Base-by-base conservation (phyloP, 352 stramenopile species). In the Pythium pectinolyticum region DNA sequence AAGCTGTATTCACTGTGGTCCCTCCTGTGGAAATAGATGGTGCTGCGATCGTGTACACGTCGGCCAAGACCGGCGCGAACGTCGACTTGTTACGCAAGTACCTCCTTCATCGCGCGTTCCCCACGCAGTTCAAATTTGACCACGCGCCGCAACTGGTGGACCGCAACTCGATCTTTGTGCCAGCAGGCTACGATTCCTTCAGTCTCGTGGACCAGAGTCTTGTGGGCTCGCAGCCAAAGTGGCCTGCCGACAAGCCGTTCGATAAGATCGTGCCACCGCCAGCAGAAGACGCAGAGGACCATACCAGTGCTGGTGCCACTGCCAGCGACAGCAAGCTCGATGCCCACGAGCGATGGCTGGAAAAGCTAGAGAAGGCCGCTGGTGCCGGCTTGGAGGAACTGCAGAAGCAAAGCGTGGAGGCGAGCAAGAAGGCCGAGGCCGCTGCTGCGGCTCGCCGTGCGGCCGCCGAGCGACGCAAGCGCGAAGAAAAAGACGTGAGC, bases 341-440 rank as follows among this genome's bases (percentile, higher is more conserved):
- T 51, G 64, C 52, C 2, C 84, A 94, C 53, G 82, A 92, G 24
- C 66, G 76, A 35, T 94, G 86, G 86, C 74, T 94, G 5, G 82
- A 90, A 37, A 94, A 92, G 39, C 66, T 94, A 11, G 86, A 94
- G 59, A 89, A 89, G 28, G 84, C 83, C 14, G 86, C 86, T 17
- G 86, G 86, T 7, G 80, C 86, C 3, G 86, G 83, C 17, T 64
- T 94, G 0, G 83, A 90, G 45, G 84, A 94, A 43, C 51, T 94
- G 24, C 86, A 94, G 69, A 92, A 92, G 59, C 83, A 92, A 61
- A 92, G 83, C 34, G 78, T 94, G 14, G 86, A 94, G 67, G 86
- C 86, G 4, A 91, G 84, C 71, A 90, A 91, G 59, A 90, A 88
- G 49, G 72, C 81, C 0, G 83, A 94, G 48, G 82, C 85, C 5